Conservation (phyloP, 2,329 filamentous ascomycete species). For the Microascus cirrosus region DNA sequence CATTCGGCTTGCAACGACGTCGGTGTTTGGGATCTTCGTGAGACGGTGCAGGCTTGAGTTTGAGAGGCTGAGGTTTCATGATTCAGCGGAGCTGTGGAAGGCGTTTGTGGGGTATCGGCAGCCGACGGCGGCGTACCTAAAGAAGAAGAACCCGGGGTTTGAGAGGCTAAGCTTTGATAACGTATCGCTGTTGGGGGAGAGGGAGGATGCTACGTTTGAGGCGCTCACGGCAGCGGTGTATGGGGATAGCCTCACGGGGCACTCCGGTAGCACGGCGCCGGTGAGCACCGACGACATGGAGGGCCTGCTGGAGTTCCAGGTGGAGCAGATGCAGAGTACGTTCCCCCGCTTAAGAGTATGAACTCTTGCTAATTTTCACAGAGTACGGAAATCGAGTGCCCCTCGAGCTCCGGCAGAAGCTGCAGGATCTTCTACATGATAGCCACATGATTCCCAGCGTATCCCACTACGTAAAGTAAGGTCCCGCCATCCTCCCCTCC, state of each 20-base stretch:
- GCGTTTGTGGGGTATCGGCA: conserved; percentile 72
- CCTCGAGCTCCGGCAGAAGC: conserved; percentile 57
- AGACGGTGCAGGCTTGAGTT: conserved; percentile 71
- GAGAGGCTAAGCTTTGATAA: conserved; percentile 45
- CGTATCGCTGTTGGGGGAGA: conserved; percentile 37
- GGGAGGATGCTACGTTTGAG: conserved; percentile 35
- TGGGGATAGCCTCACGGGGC: conserved; percentile 37
- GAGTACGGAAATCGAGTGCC: conserved; percentile 71
- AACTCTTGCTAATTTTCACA: conserved; percentile 17
- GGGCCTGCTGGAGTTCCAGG: conserved; percentile 73
- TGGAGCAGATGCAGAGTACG: conserved; percentile 74
- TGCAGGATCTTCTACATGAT: conserved; percentile 57
- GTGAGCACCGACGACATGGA: conserved; percentile 74
- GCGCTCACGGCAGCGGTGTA: conserved; percentile 36
- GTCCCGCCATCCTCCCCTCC: neutral
- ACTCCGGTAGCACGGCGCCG: conserved; percentile 25
- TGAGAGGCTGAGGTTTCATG: conserved; percentile 66
- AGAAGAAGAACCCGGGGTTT: conserved; percentile 50
- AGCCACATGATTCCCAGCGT: conserved; percentile 60
- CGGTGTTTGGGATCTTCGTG: conserved; percentile 73
- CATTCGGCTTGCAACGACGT: conserved; percentile 58
- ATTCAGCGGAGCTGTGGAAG: conserved; percentile 69
- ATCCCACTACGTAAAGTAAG: conserved; percentile 61
- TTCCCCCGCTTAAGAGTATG: conserved; percentile 5
- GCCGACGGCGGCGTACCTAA: conserved; percentile 56